A percentile compares a stretch with the other conserved stretches of the same genome.
These are phyloP conservation scores for Cyberlindnera petersonii DNA, from an alignment of 805 yeast genomes.

Conservation along the genomic window DNA sequence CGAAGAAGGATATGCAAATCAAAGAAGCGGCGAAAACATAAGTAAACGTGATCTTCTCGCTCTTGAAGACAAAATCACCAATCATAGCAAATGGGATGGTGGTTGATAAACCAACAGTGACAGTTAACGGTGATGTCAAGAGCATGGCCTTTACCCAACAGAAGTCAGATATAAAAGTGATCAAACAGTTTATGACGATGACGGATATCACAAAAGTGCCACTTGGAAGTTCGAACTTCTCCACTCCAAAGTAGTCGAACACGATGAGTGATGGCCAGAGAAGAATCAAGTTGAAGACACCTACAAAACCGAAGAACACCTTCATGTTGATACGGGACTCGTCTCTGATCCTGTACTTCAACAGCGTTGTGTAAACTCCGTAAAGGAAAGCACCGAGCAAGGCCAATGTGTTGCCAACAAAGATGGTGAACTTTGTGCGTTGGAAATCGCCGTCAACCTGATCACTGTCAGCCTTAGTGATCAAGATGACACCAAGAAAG, in stretches of 20 bases:
- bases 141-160: slow-evolving; percentile 96
- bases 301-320: slow-evolving; percentile 92
- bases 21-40: slow-evolving; percentile 78
- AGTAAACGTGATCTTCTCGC: slow-evolving; percentile 51
- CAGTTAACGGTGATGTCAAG: slow-evolving; percentile 89
- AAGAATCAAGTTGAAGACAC: slow-evolving; percentile 67
- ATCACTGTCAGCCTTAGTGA: slow-evolving; percentile 59
- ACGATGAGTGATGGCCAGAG: slow-evolving; percentile 80
- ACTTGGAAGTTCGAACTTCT: slow-evolving; percentile 68
- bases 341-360: slow-evolving; percentile 67
- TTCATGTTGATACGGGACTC: slow-evolving; percentile 80
- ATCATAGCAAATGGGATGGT: slow-evolving; percentile 94
- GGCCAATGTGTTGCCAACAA: slow-evolving; percentile 77
- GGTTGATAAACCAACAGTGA: slow-evolving; percentile 88
- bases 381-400: slow-evolving; percentile 83
- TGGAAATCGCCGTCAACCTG: slow-evolving; percentile 19
- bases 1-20: slow-evolving; percentile 78
- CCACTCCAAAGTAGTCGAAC: slow-evolving; percentile 61
- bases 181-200: slow-evolving; percentile 60
- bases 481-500: slow-evolving; percentile 73
- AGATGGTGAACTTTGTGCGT: slow-evolving; percentile 28
- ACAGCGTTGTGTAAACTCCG: slow-evolving; percentile 83
- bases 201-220: slow-evolving; percentile 47
- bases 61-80: slow-evolving; percentile 77
- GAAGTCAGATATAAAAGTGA: slow-evolving; percentile 84